These are phyloP conservation scores for Metschnikowia bowlesiae DNA, from an alignment of 805 yeast genomes.

Conservation along the genomic window DNA sequence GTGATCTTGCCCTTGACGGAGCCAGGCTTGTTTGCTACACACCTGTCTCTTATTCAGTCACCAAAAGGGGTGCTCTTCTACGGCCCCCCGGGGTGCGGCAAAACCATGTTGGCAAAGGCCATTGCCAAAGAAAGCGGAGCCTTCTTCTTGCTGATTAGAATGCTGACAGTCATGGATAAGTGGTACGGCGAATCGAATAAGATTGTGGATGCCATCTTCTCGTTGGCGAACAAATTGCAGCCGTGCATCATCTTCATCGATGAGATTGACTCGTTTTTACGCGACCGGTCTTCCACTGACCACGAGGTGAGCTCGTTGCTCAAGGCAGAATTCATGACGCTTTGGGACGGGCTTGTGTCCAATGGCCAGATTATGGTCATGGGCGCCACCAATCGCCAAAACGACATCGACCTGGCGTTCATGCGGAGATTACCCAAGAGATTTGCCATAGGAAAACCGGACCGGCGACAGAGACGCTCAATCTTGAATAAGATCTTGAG, in stretches of 20 bases:
- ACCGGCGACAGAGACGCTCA: conserved; percentile 57
- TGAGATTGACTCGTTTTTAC: conserved; percentile 90
- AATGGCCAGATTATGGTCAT: conserved; percentile 79
- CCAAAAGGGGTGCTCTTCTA: conserved; percentile 91
- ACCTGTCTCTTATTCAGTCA: conserved; percentile 68
- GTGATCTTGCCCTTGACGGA: conserved; percentile 77
- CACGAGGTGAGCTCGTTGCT: conserved; percentile 94
- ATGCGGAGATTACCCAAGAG: conserved; percentile 90
- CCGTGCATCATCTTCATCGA: conserved; percentile 95
- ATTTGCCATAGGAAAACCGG: conserved; percentile 75
- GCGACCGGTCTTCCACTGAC: conserved; percentile 79
- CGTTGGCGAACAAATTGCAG: conserved; percentile 81
- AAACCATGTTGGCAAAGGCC: conserved; percentile 95
- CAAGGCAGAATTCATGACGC: conserved; percentile 95
- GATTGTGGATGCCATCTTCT: conserved; percentile 86
- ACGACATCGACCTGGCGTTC: conserved; percentile 89
- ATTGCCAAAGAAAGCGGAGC: conserved; percentile 90
- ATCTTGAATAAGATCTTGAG: conserved; percentile 67
- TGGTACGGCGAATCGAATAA: conserved; percentile 98
- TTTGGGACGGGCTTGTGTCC: conserved; percentile 88
- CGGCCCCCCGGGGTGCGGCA: conserved; percentile 98
- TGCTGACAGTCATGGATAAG: conserved; percentile 94
- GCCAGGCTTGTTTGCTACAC: conserved; percentile 70
- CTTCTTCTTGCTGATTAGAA: conserved; percentile 80
- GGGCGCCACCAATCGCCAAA: conserved; percentile 93